These are phyloP conservation scores for Irpex lacteus DNA, from an alignment of 1,284 basidiomycete genomes.

Conservation along the genomic window DNA sequence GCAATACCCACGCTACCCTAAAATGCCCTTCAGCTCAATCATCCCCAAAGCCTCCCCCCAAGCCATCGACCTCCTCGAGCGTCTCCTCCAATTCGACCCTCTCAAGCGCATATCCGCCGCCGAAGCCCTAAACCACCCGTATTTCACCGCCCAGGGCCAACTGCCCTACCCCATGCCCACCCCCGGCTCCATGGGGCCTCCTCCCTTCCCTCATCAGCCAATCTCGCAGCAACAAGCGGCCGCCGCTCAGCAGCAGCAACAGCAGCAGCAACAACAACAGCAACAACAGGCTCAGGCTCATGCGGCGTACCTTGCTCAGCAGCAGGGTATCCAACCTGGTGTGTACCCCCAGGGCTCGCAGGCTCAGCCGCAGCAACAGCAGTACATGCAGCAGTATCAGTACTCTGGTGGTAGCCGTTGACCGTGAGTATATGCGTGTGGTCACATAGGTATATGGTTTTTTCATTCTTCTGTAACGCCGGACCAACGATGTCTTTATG, in stretches of 20 bases:
- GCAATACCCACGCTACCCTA: conserved; percentile 88
- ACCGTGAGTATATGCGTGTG: background rate
- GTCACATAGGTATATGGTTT: background rate
- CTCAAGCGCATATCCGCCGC: conserved; percentile 89
- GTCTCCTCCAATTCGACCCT: conserved; percentile 96
- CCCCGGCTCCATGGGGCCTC: conserved; percentile 62
- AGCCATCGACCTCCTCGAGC: conserved; percentile 93
- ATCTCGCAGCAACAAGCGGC: conserved; percentile 46
- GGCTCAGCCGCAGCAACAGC: conserved; percentile 34
- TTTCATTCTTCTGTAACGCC: background rate
- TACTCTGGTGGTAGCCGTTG: conserved; percentile 16
- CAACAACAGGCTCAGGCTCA: conserved; percentile 29
- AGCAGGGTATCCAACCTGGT: conserved; percentile 33
- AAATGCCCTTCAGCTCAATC: conserved; percentile 86
- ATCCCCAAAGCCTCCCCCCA: conserved; percentile 91
- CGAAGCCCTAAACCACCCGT: conserved; percentile 90
- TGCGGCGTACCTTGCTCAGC: conserved; percentile 38
- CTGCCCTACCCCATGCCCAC: conserved; percentile 44
- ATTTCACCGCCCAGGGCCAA: conserved; percentile 64
- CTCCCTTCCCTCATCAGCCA: conserved; percentile 58
- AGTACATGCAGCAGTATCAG: conserved; percentile 28
- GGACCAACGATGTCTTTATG: background rate
- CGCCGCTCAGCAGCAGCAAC: conserved; percentile 38
- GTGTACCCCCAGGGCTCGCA: conserved; percentile 29
- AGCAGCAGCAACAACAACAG: conserved; percentile 39